Evolutionary conservation across 1,284 basidiomycete genomes (phyloP).

Genomic region (Cutaneotrichosporon cutaneum): DNA sequence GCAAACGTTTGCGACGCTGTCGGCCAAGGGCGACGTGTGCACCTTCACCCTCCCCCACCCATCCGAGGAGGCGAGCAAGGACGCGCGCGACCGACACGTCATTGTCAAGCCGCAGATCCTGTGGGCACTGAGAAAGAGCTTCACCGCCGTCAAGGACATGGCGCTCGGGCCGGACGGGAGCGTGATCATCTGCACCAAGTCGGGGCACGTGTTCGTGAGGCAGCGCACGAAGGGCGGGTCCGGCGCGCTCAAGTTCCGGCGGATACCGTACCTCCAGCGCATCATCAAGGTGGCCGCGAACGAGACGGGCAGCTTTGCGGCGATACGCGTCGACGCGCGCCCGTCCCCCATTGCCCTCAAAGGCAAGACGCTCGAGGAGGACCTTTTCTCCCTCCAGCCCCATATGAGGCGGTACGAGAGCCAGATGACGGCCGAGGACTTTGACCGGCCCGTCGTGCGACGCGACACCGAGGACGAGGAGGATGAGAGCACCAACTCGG

Average conservation of each 20-base stretch:
- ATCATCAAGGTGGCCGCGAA: conserved; percentile 81
- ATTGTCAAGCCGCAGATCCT: conserved; percentile 80
- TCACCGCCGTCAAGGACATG: conserved; percentile 84
- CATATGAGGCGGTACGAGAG: conserved; percentile 51
- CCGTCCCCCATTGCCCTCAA: conserved; percentile 62
- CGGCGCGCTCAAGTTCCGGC: conserved; percentile 77
- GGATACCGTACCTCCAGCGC: conserved; percentile 79
- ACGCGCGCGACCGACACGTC: conserved; percentile 48
- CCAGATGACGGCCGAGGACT: conserved; percentile 49
- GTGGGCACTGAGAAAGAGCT: conserved; percentile 83
- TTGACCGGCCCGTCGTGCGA: conserved; percentile 27
- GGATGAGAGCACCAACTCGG: conserved; percentile 48
- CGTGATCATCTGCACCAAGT: conserved; percentile 87
- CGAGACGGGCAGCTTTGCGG: conserved; percentile 84
- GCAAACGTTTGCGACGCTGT: conserved; percentile 78
- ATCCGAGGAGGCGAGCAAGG: conserved; percentile 52
- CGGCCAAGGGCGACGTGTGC: conserved; percentile 86
- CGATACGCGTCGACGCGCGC: conserved; percentile 71
- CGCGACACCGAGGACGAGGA: conserved; percentile 44
- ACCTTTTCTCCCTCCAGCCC: conserved; percentile 67
- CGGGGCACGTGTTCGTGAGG: conserved; percentile 89
- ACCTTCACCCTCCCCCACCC: conserved; percentile 65
- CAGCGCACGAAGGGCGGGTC: conserved; percentile 58
- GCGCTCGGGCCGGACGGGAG: conserved; percentile 84
- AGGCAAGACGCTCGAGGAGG: conserved; percentile 66